These are phyloP conservation scores for Lentinula detonsa DNA, from an alignment of 768 basidiomycete species.

Conservation along the genomic window DNA sequence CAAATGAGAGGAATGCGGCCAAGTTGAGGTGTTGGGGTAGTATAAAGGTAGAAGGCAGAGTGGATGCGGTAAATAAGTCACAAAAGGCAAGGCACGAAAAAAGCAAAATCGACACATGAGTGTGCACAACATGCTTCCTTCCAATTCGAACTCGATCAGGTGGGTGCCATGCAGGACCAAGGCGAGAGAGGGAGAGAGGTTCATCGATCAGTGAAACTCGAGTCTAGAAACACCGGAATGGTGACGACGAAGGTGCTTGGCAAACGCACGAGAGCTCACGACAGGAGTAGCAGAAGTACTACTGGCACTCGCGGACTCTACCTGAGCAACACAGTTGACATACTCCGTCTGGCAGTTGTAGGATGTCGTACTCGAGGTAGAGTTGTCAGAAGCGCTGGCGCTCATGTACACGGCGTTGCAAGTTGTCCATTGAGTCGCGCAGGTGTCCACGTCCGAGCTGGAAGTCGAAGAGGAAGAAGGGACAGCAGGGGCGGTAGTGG, in stretches of 20 bases:
- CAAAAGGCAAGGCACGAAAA: background rate
- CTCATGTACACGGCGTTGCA: slow-evolving; percentile 1
- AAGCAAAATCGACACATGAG: background rate
- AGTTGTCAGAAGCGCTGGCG: background rate
- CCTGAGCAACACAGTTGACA: background rate
- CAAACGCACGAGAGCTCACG: background rate
- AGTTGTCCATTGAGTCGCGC: background rate
- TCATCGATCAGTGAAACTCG: background rate
- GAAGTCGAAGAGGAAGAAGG: background rate
- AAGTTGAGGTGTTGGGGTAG: no score
- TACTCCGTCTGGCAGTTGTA: background rate
- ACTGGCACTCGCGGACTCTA: background rate
- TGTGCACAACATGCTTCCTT: no score
- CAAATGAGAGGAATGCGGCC: background rate
- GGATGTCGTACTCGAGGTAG: background rate
- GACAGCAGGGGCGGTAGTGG: background rate
- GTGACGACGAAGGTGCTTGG: background rate
- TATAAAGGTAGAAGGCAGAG: no score
- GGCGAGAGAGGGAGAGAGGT: background rate
- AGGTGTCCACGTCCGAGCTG: background rate
- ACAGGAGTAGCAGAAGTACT: background rate
- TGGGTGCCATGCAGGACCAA: no score
- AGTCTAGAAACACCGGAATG: background rate
- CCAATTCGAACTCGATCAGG: no score
- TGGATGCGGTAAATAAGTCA: background rate